Base-by-base conservation (phyloP, 805 yeast species). In the Tanozyma kutaoensis region DNA sequence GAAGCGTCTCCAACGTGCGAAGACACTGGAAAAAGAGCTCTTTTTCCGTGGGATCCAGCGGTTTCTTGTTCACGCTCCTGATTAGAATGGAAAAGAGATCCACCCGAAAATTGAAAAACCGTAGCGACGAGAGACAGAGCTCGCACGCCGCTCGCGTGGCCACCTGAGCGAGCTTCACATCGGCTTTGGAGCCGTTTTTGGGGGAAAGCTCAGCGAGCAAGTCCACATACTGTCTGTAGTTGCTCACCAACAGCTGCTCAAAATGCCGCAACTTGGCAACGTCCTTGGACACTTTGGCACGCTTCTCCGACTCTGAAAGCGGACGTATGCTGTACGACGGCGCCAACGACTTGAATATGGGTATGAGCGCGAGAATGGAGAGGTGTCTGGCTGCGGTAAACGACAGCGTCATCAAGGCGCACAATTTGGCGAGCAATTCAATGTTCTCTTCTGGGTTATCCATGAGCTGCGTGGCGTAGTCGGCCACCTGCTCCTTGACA, bases 361-460 rank as follows among this genome's bases (percentile, higher is more conserved):
- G 82, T 3, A 84, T 76, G 33, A 86, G 62, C 0, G 97, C 76
- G 35, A 84, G 55, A 33, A 85, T 55, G 1, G 95, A 68, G 28
- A 85, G 59, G 49, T 79, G 78, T 20, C 73, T 57, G 2, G 80
- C 73, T 42, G 66, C 76, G 29, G 69, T 58, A 38, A 77, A 74
- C 38, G 65, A 67, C 2, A 91, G 76, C 31, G 58, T 65, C 0
- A 81, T 62, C 84, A 79, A 77, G 38, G 66, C 71, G 28, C 80
- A 57, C 26, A 80, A 59, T 45, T 86, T 69, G 2, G 78, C 64
- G 9, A 86, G 56, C 16, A 72, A 58, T 10, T 67, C 45, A 6
- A 77, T 62, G 42, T 86, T 69, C 42, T 82, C 94, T 48, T 91
- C 97, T 5, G 97, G 95, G 32, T 82, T 81, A 46, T 85, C 93